Conservation (phyloP, 2,329 filamentous ascomycete genomes). For the Pestalotiopsis sp. region DNA sequence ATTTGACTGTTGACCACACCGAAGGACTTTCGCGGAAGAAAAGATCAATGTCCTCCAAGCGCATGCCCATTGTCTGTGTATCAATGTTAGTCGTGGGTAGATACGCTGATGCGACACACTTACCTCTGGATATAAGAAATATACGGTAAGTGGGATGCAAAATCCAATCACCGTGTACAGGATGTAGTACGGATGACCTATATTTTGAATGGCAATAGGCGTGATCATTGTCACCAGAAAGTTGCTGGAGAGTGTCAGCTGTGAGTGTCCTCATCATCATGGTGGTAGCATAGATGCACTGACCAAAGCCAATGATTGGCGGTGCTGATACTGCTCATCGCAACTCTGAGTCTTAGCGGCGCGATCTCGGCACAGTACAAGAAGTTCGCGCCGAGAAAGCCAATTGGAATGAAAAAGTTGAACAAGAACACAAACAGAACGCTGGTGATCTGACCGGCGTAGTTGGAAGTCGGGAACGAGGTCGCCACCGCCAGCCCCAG, state of each 20-base stretch:
- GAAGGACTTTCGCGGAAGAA: conserved; percentile 45
- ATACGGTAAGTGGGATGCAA: conserved; percentile 47
- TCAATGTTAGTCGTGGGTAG: neutral
- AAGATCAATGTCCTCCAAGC: conserved; percentile 48
- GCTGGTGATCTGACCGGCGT: conserved; percentile 50
- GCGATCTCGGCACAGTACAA: conserved; percentile 63
- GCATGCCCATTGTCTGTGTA: conserved; percentile 48
- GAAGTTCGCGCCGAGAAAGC: conserved; percentile 62
- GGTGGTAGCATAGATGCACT: neutral
- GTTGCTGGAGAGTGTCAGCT: conserved; percentile 27
- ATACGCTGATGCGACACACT: neutral
- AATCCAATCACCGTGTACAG: conserved; percentile 49
- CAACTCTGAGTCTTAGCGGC: conserved; percentile 52
- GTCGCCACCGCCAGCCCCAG: conserved; percentile 53
- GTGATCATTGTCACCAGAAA: conserved; percentile 48
- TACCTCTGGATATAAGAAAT: conserved; percentile 45
- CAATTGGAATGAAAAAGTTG: conserved; percentile 63
- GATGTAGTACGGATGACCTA: conserved; percentile 56
- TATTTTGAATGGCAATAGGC: conserved; percentile 49
- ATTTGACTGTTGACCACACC: conserved; percentile 37
- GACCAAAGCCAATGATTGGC: conserved; percentile 54
- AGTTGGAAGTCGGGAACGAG: conserved; percentile 47
- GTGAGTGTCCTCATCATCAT: neutral
- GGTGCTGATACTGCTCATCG: conserved; percentile 60
- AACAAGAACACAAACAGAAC: conserved; percentile 62